Base-by-base conservation (phyloP, 257 asterid genomes). In the Solanum megistacrolobum region DNA sequence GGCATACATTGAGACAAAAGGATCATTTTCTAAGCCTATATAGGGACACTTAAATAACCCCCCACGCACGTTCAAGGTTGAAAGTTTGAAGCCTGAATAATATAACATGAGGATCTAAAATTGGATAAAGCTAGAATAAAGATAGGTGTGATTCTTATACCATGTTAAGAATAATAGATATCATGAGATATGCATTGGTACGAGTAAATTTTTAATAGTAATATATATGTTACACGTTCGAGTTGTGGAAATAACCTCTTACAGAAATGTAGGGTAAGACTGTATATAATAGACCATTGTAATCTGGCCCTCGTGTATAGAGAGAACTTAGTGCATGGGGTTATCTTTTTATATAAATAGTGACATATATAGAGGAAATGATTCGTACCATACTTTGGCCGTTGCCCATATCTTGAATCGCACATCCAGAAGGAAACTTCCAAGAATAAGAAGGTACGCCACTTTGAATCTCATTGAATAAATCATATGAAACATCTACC, bases 341-440 rank as follows among this genome's bases (percentile, higher is more conserved):
- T 23, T 60, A 23, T 23, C 69, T 0, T 23, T 60, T 65, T 68
- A 29, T 68, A 35, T 35, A 35, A 23, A 74, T 36, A 74, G 16
- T 35, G 20, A 10, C 25, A 18, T 21, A 8, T 4, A 29, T 2
- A 18, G 20, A 86, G 66, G 5, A n/a, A 29, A 58, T 36, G 7
- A 39, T 43, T 71, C 93, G 83, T 79, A 95, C 98, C 23, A 25
- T 89, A 83, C 98, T 92, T 88, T 91, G 94, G 32, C 96, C 98
- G 83, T 92, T 89, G 29, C 92, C 69, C 81, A 91, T 74, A 84
- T 94, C 95, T 91, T 95, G 91, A 90, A 95, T 92, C 83, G 92
- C 73, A 79, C 98, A 93, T 14, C 99, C 98, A 0, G 98, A 96
- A 46, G 99, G 97, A 86, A 93, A 89, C 90, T 89, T 95, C 98